phyloP scores from a whole-genome alignment of 176 grass and related monocot species.

The Pharus latifolius region DNA sequence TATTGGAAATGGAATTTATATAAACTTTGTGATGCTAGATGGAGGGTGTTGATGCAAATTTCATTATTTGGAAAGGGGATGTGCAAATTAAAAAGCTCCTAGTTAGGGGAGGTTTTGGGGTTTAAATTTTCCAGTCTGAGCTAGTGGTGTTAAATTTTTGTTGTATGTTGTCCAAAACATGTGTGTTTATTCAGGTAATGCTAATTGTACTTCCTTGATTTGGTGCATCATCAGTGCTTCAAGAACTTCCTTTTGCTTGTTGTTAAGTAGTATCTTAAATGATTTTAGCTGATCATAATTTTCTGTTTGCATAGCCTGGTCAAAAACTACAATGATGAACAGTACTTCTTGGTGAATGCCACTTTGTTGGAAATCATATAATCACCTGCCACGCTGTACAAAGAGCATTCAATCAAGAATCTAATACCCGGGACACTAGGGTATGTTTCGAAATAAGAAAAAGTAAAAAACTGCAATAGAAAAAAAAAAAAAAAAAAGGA shows the following conservation, averaged over 20 bases:
- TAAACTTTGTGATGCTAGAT: neutral
- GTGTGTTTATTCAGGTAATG: constrained; percentile 33
- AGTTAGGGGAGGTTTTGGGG: constrained; percentile 10
- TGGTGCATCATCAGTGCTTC: neutral
- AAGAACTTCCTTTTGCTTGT: neutral
- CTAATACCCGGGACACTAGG: too few relatives aligned
- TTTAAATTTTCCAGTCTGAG: constrained; percentile 7
- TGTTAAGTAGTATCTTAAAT: too few relatives aligned
- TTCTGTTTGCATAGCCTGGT: too few relatives aligned
- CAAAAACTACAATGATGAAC: too few relatives aligned
- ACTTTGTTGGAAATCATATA: too few relatives aligned
- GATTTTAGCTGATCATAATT: too few relatives aligned
- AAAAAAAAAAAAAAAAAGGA: too few relatives aligned
- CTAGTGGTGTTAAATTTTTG: constrained; percentile 14
- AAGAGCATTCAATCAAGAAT: too few relatives aligned
- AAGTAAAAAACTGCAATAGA: too few relatives aligned
- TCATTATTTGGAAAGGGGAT: neutral
- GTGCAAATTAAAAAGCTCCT: constrained; percentile 17
- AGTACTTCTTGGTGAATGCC: too few relatives aligned
- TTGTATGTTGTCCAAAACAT: constrained; percentile 10
- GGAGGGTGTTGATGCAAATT: constrained; percentile 31
- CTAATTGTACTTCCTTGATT: constrained; percentile 17
- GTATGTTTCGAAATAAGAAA: too few relatives aligned
- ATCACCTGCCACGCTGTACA: too few relatives aligned
- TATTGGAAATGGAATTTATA: neutral